Base-by-base conservation (phyloP, 805 yeast genomes). In the Candida michaelii region DNA sequence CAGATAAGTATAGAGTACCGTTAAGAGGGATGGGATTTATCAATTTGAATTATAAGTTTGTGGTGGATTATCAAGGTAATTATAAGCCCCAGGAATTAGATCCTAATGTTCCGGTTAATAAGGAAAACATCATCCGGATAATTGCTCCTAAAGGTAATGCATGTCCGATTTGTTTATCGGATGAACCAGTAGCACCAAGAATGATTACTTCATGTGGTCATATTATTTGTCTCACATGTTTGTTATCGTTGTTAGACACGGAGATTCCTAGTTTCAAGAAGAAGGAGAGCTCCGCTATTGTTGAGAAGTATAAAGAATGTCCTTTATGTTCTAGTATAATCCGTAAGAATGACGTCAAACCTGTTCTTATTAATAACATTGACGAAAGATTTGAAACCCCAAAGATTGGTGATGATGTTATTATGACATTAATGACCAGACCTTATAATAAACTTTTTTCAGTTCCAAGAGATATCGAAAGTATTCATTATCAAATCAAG, bases 171-270 rank as follows among this genome's bases (percentile, higher is more conserved):
- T 93, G 99, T 60, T 68, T 93, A 11, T 75, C 83, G 24, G 95
- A 88, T 39, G 82, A 81, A 11, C 86, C 93, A 11, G 77, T 85
- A 13, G 97, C 97, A 0, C 97, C 99, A 2, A 71, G 98, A 42
- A 95, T 93, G 98, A 82, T 89, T 21, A 66, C 72, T 4, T 76
- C 82, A 10, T 93, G 99, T 66, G 99, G 99, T 4, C 99, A 93
- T 58, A 75, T 89, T 12, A 79, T 93, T 55, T 93, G 99, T 58
- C 73, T 79, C 42, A 79, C 89, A 11, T 93, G 99, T 60, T 62
- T 91, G 23, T 60, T 89, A 42, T 77, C 89, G 34, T 78, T 86
- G 53, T 66, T 88, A 33, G 85, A 78, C 27, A 79, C 82, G 14
- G 74, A 70, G 43, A 60, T 70, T 2, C 76, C 76, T 1, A 53